A percentile compares a stretch with the other conserved stretches of the same genome.
phyloP scores from a whole-genome alignment of 495 filamentous ascomycete genomes.

The Tetracladium marchalianum region DNA sequence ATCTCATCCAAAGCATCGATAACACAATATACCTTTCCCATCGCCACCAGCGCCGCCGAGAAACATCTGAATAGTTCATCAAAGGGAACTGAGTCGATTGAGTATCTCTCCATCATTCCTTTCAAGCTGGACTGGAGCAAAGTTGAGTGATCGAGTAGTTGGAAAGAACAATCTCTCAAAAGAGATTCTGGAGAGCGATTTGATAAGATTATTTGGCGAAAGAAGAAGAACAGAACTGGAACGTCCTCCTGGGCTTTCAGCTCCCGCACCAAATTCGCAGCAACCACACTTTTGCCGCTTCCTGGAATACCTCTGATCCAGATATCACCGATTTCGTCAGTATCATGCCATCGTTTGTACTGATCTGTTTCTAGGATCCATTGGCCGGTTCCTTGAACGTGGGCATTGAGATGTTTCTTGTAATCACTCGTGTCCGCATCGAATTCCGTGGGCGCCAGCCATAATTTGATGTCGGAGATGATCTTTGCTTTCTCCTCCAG shows the following conservation, averaged over 20 bases:
- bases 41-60: slow-evolving; percentile 18
- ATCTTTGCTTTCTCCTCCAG: background rate
- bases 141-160: slow-evolving; percentile 29
- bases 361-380: background rate
- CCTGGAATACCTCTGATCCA: background rate
- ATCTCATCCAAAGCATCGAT: slow-evolving; percentile 37
- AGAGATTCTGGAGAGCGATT: slow-evolving; percentile 32
- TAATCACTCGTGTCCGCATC: background rate
- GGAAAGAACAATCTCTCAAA: slow-evolving; percentile 33
- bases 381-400: background rate
- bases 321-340: background rate
- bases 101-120: slow-evolving; percentile 12
- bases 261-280: background rate
- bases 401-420: background rate
- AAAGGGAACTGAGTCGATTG: slow-evolving; percentile 7
- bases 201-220: slow-evolving; percentile 37
- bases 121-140: slow-evolving; percentile 25
- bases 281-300: background rate
- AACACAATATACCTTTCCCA: slow-evolving; percentile 32
- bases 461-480: background rate
- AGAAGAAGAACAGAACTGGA: slow-evolving; percentile 41
- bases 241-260: background rate
- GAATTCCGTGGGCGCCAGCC: background rate
- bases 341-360: background rate
- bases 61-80: slow-evolving; percentile 8